These are phyloP conservation scores for Anthostomella pinea DNA, from an alignment of 2,329 filamentous ascomycete species.

Conservation along the genomic window DNA sequence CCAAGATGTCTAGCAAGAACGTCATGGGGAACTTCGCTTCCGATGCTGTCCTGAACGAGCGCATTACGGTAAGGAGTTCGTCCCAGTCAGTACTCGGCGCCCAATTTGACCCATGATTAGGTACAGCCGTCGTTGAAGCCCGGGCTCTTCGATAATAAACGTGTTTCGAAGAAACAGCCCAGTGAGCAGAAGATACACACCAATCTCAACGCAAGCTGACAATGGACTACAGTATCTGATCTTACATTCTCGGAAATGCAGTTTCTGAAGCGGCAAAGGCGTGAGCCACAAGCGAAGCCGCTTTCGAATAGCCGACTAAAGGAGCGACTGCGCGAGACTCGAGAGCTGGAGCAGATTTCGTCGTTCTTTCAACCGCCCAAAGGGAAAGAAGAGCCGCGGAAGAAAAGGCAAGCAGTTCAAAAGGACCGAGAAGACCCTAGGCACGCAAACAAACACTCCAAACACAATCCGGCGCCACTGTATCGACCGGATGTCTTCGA, in stretches of 20 bases:
- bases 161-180: constrained; percentile 33
- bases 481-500: no score
- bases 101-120: constrained; percentile 18
- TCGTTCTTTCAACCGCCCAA: constrained; percentile 33
- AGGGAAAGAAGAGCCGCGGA: constrained; percentile 4
- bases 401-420: constrained; percentile 6
- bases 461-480: no score
- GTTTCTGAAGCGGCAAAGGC: constrained; percentile 36
- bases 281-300: constrained; percentile 18
- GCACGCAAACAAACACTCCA: no score
- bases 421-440: constrained; percentile 1
- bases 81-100: background rate
- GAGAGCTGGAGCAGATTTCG: constrained; percentile 35
- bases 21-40: constrained; percentile 57
- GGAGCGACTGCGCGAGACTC: constrained; percentile 28
- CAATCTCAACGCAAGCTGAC: constrained; percentile 2
- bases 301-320: constrained; percentile 21
- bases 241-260: constrained; percentile 52
- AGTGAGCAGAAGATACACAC: constrained; percentile 30
- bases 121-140: constrained; percentile 32
- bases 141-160: constrained; percentile 46
- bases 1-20: constrained; percentile 38
- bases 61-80: constrained; percentile 47
- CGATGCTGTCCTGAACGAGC: constrained; percentile 47
- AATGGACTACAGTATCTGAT: constrained; percentile 42